Base-by-base conservation (phyloP, 257 asterid species). In the Thymus mandschuricus region DNA sequence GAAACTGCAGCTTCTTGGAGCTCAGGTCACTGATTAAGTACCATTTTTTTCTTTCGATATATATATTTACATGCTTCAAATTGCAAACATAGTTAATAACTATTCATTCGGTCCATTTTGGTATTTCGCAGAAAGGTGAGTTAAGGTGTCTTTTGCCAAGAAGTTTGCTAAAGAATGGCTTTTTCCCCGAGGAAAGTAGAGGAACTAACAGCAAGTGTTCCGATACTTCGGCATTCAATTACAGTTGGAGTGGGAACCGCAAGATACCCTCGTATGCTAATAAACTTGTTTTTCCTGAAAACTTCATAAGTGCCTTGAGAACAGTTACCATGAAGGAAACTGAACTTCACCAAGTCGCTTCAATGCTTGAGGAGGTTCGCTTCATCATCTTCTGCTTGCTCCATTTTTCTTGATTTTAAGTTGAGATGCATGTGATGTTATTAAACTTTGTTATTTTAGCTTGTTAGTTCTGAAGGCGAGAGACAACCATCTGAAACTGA, bases 1-100 rank as follows among this genome's bases (percentile, higher is more conserved):
- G 78, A 94, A 89, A 80, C 64, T 82, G 74, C 97, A 88, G 89
- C 96, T 94, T 74, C 96, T 94, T 68, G 93, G 89, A 85, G 96
- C 84, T 69, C 98, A 94, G 96, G 99, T 89, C 64, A 73, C 70
- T 72, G 40, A 59, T 10, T 9, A 41, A 52, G n/a, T 49, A 13
- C 65, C 54, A 12, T n/a, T 62, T 55, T 67, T 48, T 64, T 21
- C 27, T 21, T 11, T 54, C 58, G 21, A 21, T 21, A 5, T 45
- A 52, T 5, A 63, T 49, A 67, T 48, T 35, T 35, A 35, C 41
- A 58, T 62, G 40, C 56, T 65, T 43, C 15, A 40, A 49, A 60
- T 67, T 75, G 49, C 44, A 68, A 57, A 58, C 40, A 35, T 46
- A 35, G 66, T 9, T 68, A 21, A 21, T 29, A 60, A 66, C 21